Conservation (phyloP, 208 protist species). For the Trypanosoma brucei region DNA sequence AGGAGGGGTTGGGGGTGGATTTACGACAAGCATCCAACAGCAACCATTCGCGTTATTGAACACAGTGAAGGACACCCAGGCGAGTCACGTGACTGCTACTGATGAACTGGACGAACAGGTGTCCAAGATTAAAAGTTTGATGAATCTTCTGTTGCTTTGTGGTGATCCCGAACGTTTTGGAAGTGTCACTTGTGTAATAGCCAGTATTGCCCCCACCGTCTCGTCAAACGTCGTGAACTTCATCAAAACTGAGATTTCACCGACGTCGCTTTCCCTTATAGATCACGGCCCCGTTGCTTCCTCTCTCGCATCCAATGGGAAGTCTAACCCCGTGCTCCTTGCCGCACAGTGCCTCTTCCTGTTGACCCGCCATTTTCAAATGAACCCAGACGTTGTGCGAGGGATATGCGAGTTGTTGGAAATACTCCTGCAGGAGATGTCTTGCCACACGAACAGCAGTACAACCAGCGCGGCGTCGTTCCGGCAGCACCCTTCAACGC, state of each 20-base stretch:
- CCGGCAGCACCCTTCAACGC: constrained; percentile 33
- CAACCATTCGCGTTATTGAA: constrained; percentile 9
- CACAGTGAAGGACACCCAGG: constrained; percentile 5
- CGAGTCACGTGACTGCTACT: neutral
- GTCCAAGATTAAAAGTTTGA: constrained; percentile 4
- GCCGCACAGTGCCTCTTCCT: constrained; percentile 78
- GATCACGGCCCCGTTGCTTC: constrained; percentile 3
- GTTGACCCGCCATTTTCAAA: constrained; percentile 84
- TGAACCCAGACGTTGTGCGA: constrained; percentile 54
- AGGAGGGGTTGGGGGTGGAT: constrained; percentile 1
- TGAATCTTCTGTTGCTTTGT: constrained; percentile 24
- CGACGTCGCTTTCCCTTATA: neutral
- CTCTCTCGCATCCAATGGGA: constrained; percentile 9
- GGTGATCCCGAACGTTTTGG: constrained; percentile 23
- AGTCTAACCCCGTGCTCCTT: constrained; percentile 48
- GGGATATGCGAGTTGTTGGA: constrained; percentile 47
- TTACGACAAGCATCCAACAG: constrained; percentile 16
- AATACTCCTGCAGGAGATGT: constrained; percentile 33
- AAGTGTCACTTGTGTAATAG: constrained; percentile 30
- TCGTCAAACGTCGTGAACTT: constrained; percentile 49
- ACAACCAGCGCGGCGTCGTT: constrained; percentile 7
- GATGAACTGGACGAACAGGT: constrained; percentile 15
- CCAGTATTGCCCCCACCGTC: constrained; percentile 26
- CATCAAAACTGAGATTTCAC: constrained; percentile 31
- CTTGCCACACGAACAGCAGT: constrained; percentile 19